A percentile compares a stretch with the other conserved stretches of the same genome.
Conservation (phyloP, 1,139 yeast species). For the Lodderomyces theae region DNA sequence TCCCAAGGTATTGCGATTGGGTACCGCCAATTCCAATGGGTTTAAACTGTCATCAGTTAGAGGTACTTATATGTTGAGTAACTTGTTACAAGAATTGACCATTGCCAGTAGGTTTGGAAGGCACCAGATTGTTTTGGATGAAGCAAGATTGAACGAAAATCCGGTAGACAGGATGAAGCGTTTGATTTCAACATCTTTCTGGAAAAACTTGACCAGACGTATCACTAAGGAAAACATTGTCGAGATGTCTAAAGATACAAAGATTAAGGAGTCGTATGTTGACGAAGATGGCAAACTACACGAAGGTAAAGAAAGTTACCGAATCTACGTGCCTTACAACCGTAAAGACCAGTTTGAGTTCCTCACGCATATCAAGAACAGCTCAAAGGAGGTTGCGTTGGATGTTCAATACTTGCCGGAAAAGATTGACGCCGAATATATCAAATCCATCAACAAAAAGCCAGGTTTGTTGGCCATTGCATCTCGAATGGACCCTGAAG, state of each 20-base stretch:
- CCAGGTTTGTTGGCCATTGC: conserved; percentile 91
- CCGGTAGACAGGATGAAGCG: conserved; percentile 80
- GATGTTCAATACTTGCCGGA: conserved; percentile 73
- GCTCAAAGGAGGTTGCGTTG: conserved; percentile 56
- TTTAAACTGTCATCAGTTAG: conserved; percentile 68
- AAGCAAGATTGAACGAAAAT: conserved; percentile 79
- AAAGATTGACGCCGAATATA: conserved; percentile 64
- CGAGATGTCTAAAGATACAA: conserved; percentile 79
- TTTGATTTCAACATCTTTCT: conserved; percentile 72
- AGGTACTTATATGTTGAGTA: conserved; percentile 90
- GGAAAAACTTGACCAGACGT: conserved; percentile 76
- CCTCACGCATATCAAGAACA: conserved; percentile 52
- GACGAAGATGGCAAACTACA: conserved; percentile 33
- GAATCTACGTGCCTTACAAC: conserved; percentile 74
- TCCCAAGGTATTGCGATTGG: conserved; percentile 81
- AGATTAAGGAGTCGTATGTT: conserved; percentile 58
- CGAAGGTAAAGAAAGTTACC: conserved; percentile 47
- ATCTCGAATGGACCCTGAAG: conserved; percentile 50
- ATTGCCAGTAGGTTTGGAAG: conserved; percentile 82
- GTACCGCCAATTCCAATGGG: conserved; percentile 84
- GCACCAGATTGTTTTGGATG: conserved; percentile 74
- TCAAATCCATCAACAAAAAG: conserved; percentile 69
- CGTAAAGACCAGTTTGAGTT: conserved; percentile 74
- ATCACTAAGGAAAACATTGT: conserved; percentile 60
- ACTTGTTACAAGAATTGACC: conserved; percentile 83